Percentiles rank a stretch among this genome's conserved stretches.
Evolutionary conservation across 1,139 yeast species (phyloP).

Genomic region (Arxiozyma slooffiae): DNA sequence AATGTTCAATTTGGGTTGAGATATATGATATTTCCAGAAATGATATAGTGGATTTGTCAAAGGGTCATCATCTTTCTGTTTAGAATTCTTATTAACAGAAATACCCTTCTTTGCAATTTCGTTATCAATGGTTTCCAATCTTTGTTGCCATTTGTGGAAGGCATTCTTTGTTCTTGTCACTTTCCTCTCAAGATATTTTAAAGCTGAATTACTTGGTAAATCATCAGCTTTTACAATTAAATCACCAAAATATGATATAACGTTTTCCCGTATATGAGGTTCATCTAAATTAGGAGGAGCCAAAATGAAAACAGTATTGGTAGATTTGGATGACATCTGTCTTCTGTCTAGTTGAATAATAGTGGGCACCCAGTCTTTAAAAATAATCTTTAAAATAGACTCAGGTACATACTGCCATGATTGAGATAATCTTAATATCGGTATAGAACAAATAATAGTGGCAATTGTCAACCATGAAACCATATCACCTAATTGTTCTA

Average conservation of each 20-base stretch:
- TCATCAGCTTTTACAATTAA: constrained; percentile 34
- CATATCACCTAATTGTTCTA: constrained; percentile 83
- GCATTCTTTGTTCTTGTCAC: constrained; percentile 65
- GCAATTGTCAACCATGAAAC: constrained; percentile 92
- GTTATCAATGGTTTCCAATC: constrained; percentile 14
- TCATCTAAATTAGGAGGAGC: constrained; percentile 87
- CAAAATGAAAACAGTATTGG: constrained; percentile 33
- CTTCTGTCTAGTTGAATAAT: constrained; percentile 81
- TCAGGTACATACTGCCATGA: constrained; percentile 71
- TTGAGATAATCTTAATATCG: constrained; percentile 60
- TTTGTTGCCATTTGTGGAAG: constrained; percentile 64
- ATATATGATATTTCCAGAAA: constrained; percentile 25
- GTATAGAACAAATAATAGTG: constrained; percentile 71
- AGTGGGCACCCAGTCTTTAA: constrained; percentile 90
- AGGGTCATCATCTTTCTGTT: constrained; percentile 4
- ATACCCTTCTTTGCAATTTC: neutral
- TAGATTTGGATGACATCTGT: constrained; percentile 45
- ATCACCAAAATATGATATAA: constrained; percentile 89
- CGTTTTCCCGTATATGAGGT: constrained; percentile 63
- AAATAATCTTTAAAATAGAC: constrained; percentile 50
- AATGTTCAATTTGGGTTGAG: constrained; percentile 21
- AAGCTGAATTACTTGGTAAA: constrained; percentile 22
- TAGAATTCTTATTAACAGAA: neutral
- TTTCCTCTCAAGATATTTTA: constrained; percentile 51
- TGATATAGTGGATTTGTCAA: constrained; percentile 16